phyloP scores from a whole-genome alignment of 75 land plant genomes.

The Pinus taeda region DNA sequence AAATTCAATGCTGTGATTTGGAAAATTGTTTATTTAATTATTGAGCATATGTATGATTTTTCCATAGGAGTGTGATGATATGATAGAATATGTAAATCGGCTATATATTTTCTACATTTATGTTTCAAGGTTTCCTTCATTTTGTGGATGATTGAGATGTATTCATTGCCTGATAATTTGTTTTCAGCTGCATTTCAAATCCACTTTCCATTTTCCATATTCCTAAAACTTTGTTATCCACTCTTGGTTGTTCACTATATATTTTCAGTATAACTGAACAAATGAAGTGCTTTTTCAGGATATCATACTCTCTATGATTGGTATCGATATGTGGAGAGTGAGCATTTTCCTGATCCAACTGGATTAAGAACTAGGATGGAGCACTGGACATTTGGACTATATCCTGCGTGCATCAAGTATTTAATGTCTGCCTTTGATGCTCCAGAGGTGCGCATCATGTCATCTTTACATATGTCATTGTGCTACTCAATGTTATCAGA shows the following conservation, averaged over 20 bases:
- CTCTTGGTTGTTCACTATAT: neutral
- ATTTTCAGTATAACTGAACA: neutral
- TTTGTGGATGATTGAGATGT: neutral
- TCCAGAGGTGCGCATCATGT: slow-evolving; percentile 67
- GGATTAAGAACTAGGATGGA: slow-evolving; percentile 91
- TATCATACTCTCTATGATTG: slow-evolving; percentile 95
- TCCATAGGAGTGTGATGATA: too few species aligned
- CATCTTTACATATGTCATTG: neutral
- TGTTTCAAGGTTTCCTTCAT: neutral
- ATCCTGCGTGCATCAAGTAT: slow-evolving; percentile 98
- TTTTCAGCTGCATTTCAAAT: neutral
- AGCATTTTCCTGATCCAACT: slow-evolving; percentile 97
- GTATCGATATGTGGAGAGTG: slow-evolving; percentile 80
- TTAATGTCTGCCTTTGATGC: slow-evolving; percentile 98
- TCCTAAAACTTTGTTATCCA: neutral
- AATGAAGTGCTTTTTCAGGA: slow-evolving; percentile 41
- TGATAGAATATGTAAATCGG: too few species aligned
- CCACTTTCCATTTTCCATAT: neutral
- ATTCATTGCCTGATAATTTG: neutral
- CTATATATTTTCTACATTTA: neutral
- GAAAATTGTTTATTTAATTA: too few species aligned
- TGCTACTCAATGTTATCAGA: neutral
- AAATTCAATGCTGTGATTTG: too few species aligned
- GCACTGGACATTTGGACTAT: slow-evolving; percentile 94
- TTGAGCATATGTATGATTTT: too few species aligned